phyloP scores from a whole-genome alignment of 352 stramenopile genomes.

The Globisporangium cederbergense region DNA sequence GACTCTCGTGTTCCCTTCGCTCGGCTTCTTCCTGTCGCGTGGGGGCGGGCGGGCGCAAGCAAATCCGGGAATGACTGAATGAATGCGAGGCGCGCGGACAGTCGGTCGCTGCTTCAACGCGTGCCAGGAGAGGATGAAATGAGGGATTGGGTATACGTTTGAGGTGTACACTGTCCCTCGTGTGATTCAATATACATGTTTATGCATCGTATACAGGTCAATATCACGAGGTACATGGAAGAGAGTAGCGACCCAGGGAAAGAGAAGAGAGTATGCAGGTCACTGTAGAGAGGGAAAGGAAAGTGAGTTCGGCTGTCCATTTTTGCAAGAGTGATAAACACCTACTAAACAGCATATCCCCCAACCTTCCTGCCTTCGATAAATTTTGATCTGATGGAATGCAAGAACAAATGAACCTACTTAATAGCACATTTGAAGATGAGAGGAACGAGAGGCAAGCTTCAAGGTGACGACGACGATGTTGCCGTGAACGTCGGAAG shows the following conservation, averaged over 20 bases:
- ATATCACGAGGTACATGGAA: not conserved
- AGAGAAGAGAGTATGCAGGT: not conserved
- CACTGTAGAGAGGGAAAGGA: not conserved
- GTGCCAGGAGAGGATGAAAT: not conserved
- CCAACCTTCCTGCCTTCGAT: not conserved
- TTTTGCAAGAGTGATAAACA: not conserved
- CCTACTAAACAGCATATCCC: not conserved
- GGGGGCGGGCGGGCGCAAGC: not conserved
- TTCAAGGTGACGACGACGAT: not conserved
- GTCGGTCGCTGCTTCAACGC: not conserved
- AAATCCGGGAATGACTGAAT: constrained; percentile 8
- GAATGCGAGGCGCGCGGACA: not conserved
- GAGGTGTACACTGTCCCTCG: not conserved
- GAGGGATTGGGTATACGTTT: not conserved
- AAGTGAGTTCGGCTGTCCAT: not conserved
- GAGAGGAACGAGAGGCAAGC: not conserved
- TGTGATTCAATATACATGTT: not conserved
- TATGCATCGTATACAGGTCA: not conserved
- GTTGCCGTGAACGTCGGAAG: constrained; percentile 4
- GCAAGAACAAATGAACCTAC: not conserved
- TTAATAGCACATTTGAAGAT: not conserved
- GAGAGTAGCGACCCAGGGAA: too few species aligned
- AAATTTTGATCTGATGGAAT: not conserved
- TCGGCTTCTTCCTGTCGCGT: not conserved
- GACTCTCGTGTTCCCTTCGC: not conserved